Evolutionary conservation across 2,329 filamentous ascomycete species (phyloP), one percentile per base, ranked within the genome.

Genomic region (Phaeosphaeria sp.): DNA sequence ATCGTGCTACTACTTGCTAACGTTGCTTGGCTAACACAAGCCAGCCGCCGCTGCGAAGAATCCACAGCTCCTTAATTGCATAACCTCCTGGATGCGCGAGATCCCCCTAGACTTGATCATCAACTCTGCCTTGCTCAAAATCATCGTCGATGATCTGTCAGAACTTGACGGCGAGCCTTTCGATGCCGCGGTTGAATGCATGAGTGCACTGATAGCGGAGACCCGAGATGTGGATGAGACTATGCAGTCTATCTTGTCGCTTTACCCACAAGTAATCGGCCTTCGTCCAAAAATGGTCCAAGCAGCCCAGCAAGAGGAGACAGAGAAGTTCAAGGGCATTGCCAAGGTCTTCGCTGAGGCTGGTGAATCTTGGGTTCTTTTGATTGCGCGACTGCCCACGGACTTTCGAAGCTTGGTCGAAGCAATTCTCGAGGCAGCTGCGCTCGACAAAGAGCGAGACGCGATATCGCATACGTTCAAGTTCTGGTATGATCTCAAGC

Each of bases 401-500:
- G 87, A 93, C 50, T 98, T 98, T 81, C 86, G 91, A 41, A 87
- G 87, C 11, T 83, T 99, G 5, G 94, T 99, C 11, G 93, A 97
- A 70, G 88, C 90, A 6, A 88, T 99, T 17, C 84, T 98, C n/a
- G 93, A 98, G 79, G 97, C 93, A 72, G 93, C 92, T 59, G 87
- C 90, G 11, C 86, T 90, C 65, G 95, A 99, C 76, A 89, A 88
- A 74, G 94, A 97, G 53, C 88, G 90, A 60, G 95, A 99, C 65
- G 92, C 93, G 4, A 93, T 99, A 62, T 91, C 92, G 53, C 88
- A 95, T 70, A 99, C 96, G 0, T 99, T 99, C 79, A 88, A 88
- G 66, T 98, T 99, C 80, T 99, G 95, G 95, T 98, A 96, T 75
- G 95, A 99, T 74, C 85, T 99, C 47, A 99, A 99, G 82, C 93